Evolutionary conservation across 805 yeast species (phyloP).

Genomic region (Pichia kluyveri): DNA sequence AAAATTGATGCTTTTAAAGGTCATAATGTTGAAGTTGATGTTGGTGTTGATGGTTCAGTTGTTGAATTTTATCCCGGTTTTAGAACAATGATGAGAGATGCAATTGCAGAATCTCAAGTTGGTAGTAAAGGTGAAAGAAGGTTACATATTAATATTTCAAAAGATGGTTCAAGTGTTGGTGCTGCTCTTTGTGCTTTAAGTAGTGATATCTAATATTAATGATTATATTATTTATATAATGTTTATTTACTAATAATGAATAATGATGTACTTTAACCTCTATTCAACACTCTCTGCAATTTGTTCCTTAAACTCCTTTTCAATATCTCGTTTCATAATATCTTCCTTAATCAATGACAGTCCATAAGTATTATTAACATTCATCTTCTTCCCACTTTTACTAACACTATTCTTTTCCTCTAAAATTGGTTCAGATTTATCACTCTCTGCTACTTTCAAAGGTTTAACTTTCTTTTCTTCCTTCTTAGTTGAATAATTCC

Average conservation of each 20-base stretch:
- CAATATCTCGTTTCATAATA: neutral
- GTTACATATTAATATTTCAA: slow-evolving; percentile 70
- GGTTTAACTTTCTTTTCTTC: neutral
- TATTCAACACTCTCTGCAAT: slow-evolving; percentile 6
- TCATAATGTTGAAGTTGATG: slow-evolving; percentile 66
- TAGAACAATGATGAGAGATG: slow-evolving; percentile 71
- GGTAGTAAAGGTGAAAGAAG: slow-evolving; percentile 71
- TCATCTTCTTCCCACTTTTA: slow-evolving; percentile 1
- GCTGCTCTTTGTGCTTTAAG: slow-evolving; percentile 83
- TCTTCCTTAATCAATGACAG: slow-evolving; percentile 5
- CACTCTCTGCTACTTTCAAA: neutral
- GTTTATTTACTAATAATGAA: too few species aligned
- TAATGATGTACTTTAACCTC: neutral
- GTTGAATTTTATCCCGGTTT: slow-evolving; percentile 91
- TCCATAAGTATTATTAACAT: slow-evolving; percentile 10
- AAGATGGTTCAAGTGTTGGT: slow-evolving; percentile 96
- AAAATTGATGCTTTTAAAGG: slow-evolving; percentile 61
- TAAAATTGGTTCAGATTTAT: neutral
- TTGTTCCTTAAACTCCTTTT: slow-evolving; percentile 5
- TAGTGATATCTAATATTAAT: slow-evolving; percentile 3
- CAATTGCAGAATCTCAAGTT: slow-evolving; percentile 57
- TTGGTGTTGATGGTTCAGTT: slow-evolving; percentile 94
- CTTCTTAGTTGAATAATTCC: slow-evolving; percentile 2
- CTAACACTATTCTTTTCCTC: neutral
- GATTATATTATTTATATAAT: neutral